These are phyloP conservation scores for Brassica hybrid DNA, from an alignment of 441 rosid genomes.

Conservation along the genomic window DNA sequence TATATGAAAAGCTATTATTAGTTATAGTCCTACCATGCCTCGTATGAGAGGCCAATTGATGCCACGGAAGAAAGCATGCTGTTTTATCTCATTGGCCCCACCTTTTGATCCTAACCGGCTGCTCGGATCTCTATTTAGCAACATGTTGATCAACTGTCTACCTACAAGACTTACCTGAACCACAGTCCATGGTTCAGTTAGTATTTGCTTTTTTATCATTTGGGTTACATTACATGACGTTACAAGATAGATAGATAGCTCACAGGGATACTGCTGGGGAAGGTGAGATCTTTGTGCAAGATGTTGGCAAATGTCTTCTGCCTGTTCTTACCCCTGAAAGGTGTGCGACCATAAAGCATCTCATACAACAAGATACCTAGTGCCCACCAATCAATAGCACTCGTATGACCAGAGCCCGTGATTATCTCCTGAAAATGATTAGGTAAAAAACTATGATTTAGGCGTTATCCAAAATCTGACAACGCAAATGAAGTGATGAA, in stretches of 20 bases:
- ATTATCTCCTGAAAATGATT: slow-evolving; percentile 78
- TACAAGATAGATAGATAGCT: slow-evolving; percentile 30
- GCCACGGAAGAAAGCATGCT: slow-evolving; percentile 90
- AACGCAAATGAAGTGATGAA: neutral
- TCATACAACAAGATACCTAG: slow-evolving; percentile 94
- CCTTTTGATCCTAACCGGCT: slow-evolving; percentile 76
- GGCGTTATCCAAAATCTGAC: neutral
- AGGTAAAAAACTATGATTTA: slow-evolving; percentile 26
- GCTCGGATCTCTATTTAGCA: slow-evolving; percentile 77
- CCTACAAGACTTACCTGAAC: slow-evolving; percentile 86
- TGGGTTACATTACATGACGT: neutral
- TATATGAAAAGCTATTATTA: neutral
- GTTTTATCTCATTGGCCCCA: slow-evolving; percentile 90
- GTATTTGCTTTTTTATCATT: neutral
- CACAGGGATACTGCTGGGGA: slow-evolving; percentile 97
- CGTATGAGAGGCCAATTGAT: slow-evolving; percentile 96
- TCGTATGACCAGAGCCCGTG: slow-evolving; percentile 88
- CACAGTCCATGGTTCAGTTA: slow-evolving; percentile 21
- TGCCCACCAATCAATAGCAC: slow-evolving; percentile 98
- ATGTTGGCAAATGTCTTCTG: slow-evolving; percentile 96
- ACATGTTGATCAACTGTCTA: slow-evolving; percentile 78
- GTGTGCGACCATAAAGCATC: slow-evolving; percentile 97
- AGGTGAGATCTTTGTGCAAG: slow-evolving; percentile 93
- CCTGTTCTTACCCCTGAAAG: slow-evolving; percentile 97
- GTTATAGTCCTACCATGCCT: slow-evolving; percentile 65